Base-by-base conservation (phyloP, 2,329 filamentous ascomycete species). In the Elsinoe ampelina region DNA sequence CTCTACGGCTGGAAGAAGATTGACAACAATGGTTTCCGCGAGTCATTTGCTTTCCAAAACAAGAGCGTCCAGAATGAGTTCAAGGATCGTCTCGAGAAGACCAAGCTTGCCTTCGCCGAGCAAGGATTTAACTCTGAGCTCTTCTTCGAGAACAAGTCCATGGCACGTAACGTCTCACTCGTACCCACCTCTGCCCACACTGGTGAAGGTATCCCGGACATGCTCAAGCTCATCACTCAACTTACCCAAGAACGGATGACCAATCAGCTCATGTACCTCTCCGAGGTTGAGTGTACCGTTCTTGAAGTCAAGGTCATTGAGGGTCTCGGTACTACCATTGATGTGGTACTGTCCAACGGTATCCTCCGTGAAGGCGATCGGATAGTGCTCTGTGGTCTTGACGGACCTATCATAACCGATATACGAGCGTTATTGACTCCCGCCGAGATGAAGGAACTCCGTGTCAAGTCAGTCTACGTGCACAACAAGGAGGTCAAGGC, bases 401-500 rank as follows among this genome's bases (percentile, higher is more conserved):
- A 97, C 69, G 93, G 95, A 26, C 85, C 90, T 54, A 98, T 98
- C 69, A 83, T 85, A 59, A 98, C 93, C 5, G 96, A 96, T 64
- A 93, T 98, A 66, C 84, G 93, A 75, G 95, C 93, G 12, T 80
- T 98, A 22, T 79, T 98, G 54, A 98, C 93, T 2, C 93, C 93
- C 1, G 91, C 90, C 10, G 88, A 90, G 59, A 83, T 98, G 70
- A 93, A 89, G 69, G 93, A 98, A 71, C 74, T 98, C 62, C 90
- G 95, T 71, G 82, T 98, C 66, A 97, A 97, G 75, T 95, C 91
- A 2, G 81, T 85, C 61, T 98, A 98, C 67, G 92, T 98, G 30
- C 95, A 98, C 78, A 96, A 98, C 78, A 97, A 98, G 77, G 90
- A 95, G 72, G 91, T 96, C 75, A 98, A 96, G 79, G 93, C 95